Percentiles rank a stretch among this genome's conserved stretches.
Conservation (phyloP, 2,329 filamentous ascomycete genomes). For the Aspergillus candidus region DNA sequence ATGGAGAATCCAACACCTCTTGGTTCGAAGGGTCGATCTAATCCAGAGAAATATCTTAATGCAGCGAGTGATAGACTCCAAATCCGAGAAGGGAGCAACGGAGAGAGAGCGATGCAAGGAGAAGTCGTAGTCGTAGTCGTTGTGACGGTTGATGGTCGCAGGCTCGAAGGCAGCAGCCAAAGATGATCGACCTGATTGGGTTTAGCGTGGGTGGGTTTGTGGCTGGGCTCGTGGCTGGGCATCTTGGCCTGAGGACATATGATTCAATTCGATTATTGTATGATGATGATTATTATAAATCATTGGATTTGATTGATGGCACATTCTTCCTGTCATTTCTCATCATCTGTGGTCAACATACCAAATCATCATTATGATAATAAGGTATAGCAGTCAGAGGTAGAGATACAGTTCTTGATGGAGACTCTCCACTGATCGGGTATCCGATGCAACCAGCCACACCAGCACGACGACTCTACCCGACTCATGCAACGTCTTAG, state of each 20-base stretch:
- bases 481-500: no score
- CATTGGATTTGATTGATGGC: no score
- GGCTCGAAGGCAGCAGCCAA: conserved; percentile 21
- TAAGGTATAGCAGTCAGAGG: no score
- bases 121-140: conserved; percentile 7
- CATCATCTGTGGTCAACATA: no score
- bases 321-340: no score
- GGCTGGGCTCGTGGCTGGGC: conserved; percentile 9
- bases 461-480: no score
- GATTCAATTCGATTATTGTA: no score
- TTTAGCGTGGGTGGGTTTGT: conserved; percentile 13
- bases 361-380: no score
- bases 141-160: conserved; percentile 3
- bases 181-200: conserved; percentile 9
- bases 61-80: background rate
- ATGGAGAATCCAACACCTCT: background rate
- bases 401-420: no score
- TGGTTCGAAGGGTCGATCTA: background rate
- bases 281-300: no score
- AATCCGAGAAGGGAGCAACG: conserved; percentile 4
- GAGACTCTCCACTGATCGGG: no score
- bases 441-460: no score
- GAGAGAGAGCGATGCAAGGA: conserved; percentile 6
- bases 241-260: conserved; percentile 6
- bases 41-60: background rate